Percentiles rank a stretch among this genome's conserved stretches.
Evolutionary conservation across 768 basidiomycete genomes (phyloP).

Genomic region (Boletus edulis): DNA sequence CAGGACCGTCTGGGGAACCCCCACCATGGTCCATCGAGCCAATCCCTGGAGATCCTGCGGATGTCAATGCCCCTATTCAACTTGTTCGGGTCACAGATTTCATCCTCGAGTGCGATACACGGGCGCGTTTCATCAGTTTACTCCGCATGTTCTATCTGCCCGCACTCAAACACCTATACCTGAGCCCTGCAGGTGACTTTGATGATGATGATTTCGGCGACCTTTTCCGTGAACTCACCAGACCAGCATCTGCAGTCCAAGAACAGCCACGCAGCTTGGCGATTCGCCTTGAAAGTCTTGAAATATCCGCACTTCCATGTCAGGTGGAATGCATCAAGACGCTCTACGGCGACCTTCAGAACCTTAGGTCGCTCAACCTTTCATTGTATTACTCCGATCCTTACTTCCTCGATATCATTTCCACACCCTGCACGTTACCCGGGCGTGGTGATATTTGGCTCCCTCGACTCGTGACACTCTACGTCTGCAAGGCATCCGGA

Average conservation of each 20-base stretch:
- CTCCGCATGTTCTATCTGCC: slow-evolving; percentile 34
- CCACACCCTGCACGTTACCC: background rate
- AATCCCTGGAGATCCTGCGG: slow-evolving; percentile 18
- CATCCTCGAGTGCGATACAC: slow-evolving; percentile 51
- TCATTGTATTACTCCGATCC: rapidly evolving
- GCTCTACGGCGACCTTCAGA: slow-evolving; percentile 48
- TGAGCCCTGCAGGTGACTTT: slow-evolving; percentile 45
- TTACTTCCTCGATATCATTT: background rate
- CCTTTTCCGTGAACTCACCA: slow-evolving; percentile 42
- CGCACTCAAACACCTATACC: slow-evolving; percentile 34
- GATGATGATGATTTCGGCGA: slow-evolving; percentile 51
- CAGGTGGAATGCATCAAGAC: slow-evolving; percentile 24
- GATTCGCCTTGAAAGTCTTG: slow-evolving; percentile 47
- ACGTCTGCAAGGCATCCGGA: background rate
- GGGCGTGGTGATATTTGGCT: background rate
- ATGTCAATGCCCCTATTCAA: slow-evolving; percentile 23
- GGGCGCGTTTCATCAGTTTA: slow-evolving; percentile 36
- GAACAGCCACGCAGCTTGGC: slow-evolving; percentile 37
- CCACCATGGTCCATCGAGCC: slow-evolving; percentile 32
- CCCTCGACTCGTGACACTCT: background rate
- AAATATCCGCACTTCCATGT: slow-evolving; percentile 51
- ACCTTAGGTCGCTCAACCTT: slow-evolving; percentile 40
- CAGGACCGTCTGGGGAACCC: slow-evolving; percentile 51
- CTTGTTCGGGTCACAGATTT: slow-evolving; percentile 31
- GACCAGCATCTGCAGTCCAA: slow-evolving; percentile 32